A percentile compares a stretch with the other conserved stretches of the same genome.
phyloP scores from a whole-genome alignment of 495 filamentous ascomycete genomes.

The Zalerion maritima region DNA sequence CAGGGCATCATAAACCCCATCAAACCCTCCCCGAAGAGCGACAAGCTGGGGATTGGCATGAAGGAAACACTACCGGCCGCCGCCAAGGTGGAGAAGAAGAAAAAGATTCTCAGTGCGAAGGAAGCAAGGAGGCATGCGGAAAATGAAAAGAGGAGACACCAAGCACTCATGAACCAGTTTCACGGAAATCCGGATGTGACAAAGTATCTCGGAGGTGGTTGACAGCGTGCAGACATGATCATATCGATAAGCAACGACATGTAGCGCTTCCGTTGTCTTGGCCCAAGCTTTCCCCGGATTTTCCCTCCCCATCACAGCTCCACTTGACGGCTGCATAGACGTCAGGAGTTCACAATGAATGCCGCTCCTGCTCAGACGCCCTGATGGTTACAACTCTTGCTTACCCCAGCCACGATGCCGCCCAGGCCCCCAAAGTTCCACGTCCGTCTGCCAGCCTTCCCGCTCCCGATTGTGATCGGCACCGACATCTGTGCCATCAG shows the following conservation, averaged over 20 bases:
- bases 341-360: neutral
- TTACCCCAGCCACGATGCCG: slow-evolving; percentile 11
- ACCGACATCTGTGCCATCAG: slow-evolving; percentile 40
- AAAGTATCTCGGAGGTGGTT: slow-evolving; percentile 62
- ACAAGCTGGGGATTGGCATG: slow-evolving; percentile 58
- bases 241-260: no score
- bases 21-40: slow-evolving; percentile 55
- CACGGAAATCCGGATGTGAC: slow-evolving; percentile 57
- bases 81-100: slow-evolving; percentile 24
- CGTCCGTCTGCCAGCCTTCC: slow-evolving; percentile 24
- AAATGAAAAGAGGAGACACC: slow-evolving; percentile 46
- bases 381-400: no score
- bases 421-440: slow-evolving; percentile 5
- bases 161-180: slow-evolving; percentile 49
- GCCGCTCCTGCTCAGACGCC: neutral
- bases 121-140: slow-evolving; percentile 44
- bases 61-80: slow-evolving; percentile 24
- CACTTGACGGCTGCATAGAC: neutral
- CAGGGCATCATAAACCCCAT: slow-evolving; percentile 66
- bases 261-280: no score
- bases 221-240: no score
- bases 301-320: neutral
- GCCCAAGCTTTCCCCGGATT: neutral
- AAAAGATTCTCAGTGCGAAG: slow-evolving; percentile 54
- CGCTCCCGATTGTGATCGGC: slow-evolving; percentile 33